Percentiles rank a stretch among this genome's conserved stretches.
phyloP scores from a whole-genome alignment of 2,329 filamentous ascomycete genomes.

The Alternaria sp. region DNA sequence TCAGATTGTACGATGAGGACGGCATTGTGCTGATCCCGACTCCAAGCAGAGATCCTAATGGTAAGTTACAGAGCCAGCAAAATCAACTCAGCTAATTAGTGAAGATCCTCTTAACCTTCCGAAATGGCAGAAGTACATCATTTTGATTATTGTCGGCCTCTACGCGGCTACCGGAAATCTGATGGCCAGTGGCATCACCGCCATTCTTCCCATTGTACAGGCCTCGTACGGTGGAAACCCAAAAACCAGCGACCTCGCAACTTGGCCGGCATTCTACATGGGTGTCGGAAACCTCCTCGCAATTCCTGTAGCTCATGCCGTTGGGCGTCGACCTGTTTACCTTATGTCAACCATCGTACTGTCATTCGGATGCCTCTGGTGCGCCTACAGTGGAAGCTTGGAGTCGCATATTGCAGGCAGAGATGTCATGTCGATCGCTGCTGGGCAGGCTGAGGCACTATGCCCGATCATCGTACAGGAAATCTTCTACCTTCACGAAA shows the following conservation, averaged over 20 bases:
- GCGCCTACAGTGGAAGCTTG: constrained; percentile 7
- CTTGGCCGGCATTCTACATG: constrained; percentile 25
- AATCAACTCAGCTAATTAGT: background rate
- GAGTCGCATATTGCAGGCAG: constrained; percentile 21
- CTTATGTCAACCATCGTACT: constrained; percentile 18
- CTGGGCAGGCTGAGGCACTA: constrained; percentile 22
- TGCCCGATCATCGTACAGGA: constrained; percentile 21
- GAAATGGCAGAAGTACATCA: constrained; percentile 20
- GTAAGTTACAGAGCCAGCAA: constrained; percentile 1
- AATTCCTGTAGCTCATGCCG: constrained; percentile 18
- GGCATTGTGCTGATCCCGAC: constrained; percentile 25
- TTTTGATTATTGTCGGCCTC: constrained; percentile 21
- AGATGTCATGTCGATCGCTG: constrained; percentile 22
- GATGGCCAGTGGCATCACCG: constrained; percentile 21
- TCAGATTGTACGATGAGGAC: constrained; percentile 17
- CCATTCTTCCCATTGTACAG: constrained; percentile 18
- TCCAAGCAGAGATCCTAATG: constrained; percentile 20
- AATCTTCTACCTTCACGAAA: constrained; percentile 20
- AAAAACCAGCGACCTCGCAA: constrained; percentile 17
- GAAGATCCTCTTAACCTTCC: constrained; percentile 20
- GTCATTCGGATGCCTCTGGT: constrained; percentile 14
- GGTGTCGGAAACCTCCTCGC: constrained; percentile 21
- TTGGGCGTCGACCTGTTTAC: constrained; percentile 21
- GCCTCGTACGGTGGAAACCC: constrained; percentile 14
- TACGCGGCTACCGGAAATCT: constrained; percentile 19